Evolutionary conservation across 805 yeast genomes (phyloP).

Genomic region (Yarrowia phangngaensis): DNA sequence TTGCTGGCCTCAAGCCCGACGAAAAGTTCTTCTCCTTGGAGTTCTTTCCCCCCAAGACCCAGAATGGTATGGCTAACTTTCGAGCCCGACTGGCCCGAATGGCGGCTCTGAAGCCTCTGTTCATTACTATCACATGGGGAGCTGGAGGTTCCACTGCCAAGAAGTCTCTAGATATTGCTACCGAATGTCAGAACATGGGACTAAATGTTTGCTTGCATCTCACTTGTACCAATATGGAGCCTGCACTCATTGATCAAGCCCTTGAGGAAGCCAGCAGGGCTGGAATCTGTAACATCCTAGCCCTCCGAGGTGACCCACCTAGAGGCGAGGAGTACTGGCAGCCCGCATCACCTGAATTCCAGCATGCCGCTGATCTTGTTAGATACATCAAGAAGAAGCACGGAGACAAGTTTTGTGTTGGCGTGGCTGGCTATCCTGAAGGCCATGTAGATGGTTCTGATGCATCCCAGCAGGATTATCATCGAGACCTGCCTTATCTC

Average conservation of each 20-base stretch:
- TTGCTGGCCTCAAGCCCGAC: slow-evolving; percentile 47
- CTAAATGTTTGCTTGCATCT: slow-evolving; percentile 91
- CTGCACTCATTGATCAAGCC: slow-evolving; percentile 71
- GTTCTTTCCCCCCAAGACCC: slow-evolving; percentile 97
- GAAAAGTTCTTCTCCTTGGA: slow-evolving; percentile 79
- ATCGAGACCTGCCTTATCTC: slow-evolving; percentile 70
- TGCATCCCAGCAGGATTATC: slow-evolving; percentile 57
- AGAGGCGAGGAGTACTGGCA: slow-evolving; percentile 63
- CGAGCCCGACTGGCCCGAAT: slow-evolving; percentile 83
- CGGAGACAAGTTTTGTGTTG: slow-evolving; percentile 83
- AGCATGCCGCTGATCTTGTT: slow-evolving; percentile 81
- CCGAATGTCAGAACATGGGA: slow-evolving; percentile 66
- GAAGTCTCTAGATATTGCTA: slow-evolving; percentile 79
- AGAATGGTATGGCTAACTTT: slow-evolving; percentile 75
- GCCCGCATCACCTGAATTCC: slow-evolving; percentile 53
- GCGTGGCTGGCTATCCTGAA: slow-evolving; percentile 98
- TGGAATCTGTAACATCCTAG: slow-evolving; percentile 87
- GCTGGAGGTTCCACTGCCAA: slow-evolving; percentile 94
- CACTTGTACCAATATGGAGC: slow-evolving; percentile 92
- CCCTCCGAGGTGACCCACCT: slow-evolving; percentile 95
- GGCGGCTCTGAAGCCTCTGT: slow-evolving; percentile 82
- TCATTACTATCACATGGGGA: slow-evolving; percentile 96
- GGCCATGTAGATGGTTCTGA: slow-evolving; percentile 91
- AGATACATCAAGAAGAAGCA: slow-evolving; percentile 65
- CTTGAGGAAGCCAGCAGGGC: slow-evolving; percentile 60